Evolutionary conservation across 345 rosid genomes (phyloP), one percentile per base, ranked within the genome.

Genomic region (Ceriops zippeliana): DNA sequence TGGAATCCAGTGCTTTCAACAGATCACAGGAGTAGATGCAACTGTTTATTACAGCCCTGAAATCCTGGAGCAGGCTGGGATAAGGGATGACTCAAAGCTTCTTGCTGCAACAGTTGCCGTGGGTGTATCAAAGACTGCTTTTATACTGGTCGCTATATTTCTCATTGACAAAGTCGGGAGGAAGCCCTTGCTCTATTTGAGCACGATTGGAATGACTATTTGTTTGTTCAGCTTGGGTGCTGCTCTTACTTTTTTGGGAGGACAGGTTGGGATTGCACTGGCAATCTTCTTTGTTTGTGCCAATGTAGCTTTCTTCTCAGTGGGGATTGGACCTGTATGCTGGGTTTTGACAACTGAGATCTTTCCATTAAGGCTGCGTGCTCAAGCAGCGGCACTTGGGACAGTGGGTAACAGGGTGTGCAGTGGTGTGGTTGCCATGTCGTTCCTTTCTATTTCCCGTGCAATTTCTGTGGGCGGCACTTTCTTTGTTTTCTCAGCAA

Each of bases 1-100:
- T 26, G 98, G 98, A 60, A 87, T 92, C 78, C 98, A 92, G 54
- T 92, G 96, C 76, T 86, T 90, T 84, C 96, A 90, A 73, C 91
- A 86, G 85, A 86, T 88, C 70, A 83, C 93, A 0, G 96, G 96
- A 21, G 83, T 85, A 19, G 93, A 90, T 71, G 93, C 96, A 32
- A 85, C 88, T 4, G 96, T 90, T 27, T 90, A 90, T 79, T 90
- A 90, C 78, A 86, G 96, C 81, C 97, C 95, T 0, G 89, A 78
- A 75, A 90, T 90, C 72, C 78, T 90, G 49, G 68, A 81, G 67
- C 78, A 59, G 19, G 92, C 97, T 13, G 97, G 97, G 60, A 80
- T 90, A 65, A 37, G 78, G 79, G 74, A 76, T 73, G 77, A 87
- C 21, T 64, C 92, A 30, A 84, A 81, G 72, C 83, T 86, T 69